Percentiles rank a stretch among this genome's conserved stretches.
Conservation (phyloP, 805 yeast species). For the Candida loeiensis region DNA sequence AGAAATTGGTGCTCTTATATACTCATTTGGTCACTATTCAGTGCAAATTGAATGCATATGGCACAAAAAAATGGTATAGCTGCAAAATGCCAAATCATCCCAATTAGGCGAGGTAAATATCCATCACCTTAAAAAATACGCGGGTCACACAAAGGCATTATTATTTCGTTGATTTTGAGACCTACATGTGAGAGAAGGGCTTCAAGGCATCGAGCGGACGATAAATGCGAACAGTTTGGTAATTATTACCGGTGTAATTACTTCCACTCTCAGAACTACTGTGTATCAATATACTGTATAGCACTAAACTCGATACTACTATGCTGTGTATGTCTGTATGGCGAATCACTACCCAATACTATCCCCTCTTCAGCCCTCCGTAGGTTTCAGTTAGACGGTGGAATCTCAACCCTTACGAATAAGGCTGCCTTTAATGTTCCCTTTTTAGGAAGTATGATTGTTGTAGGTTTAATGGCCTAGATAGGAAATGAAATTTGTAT, state of each 20-base stretch:
- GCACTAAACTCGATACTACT: too few relatives aligned
- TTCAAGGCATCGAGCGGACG: too few relatives aligned
- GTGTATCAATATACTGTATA: background rate
- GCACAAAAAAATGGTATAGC: slow-evolving; percentile 5
- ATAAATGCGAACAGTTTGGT: too few relatives aligned
- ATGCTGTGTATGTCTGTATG: too few relatives aligned
- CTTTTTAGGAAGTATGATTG: slow-evolving; percentile 5
- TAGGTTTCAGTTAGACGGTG: slow-evolving; percentile 1
- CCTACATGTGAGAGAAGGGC: slow-evolving; percentile 2
- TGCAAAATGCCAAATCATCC: slow-evolving; percentile 9
- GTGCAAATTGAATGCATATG: slow-evolving; percentile 8
- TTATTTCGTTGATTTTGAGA: background rate
- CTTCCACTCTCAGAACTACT: background rate
- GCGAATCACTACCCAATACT: too few relatives aligned
- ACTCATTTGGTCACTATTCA: background rate
- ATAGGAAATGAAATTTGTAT: slow-evolving; percentile 2
- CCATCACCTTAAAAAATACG: background rate
- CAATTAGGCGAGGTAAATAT: slow-evolving; percentile 5
- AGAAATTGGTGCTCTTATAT: background rate
- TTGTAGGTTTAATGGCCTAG: slow-evolving; percentile 4
- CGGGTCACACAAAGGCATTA: background rate
- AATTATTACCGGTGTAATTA: too few relatives aligned
- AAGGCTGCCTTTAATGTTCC: background rate
- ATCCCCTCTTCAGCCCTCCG: too few relatives aligned
- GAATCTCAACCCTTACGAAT: background rate